phyloP scores from a whole-genome alignment of 768 basidiomycete species.

The Auricularia heimuer region DNA sequence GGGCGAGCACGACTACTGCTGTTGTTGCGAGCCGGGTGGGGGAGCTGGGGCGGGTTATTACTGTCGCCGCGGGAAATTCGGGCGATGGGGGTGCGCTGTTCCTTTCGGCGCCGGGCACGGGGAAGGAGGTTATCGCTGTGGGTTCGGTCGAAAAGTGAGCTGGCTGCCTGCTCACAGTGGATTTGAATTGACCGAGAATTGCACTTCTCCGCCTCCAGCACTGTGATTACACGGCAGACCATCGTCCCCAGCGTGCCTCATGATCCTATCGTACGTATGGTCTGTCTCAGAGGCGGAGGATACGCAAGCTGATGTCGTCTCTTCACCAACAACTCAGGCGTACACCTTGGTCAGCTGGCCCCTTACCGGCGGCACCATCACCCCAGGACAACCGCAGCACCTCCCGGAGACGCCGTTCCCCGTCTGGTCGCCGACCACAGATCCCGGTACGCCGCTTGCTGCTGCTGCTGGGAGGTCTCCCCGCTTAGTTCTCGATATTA shows the following conservation, averaged over 20 bases:
- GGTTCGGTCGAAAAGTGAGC: constrained; percentile 9
- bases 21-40: constrained; percentile 24
- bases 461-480: no score
- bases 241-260: not conserved
- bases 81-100: constrained; percentile 21
- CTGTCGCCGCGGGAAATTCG: constrained; percentile 19
- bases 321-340: not conserved
- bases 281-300: not conserved
- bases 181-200: not conserved
- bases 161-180: not conserved
- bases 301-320: not conserved
- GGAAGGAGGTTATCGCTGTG: constrained; percentile 19
- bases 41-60: constrained; percentile 20
- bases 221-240: not conserved
- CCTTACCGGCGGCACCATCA: no score
- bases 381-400: no score
- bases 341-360: not conserved
- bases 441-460: not conserved
- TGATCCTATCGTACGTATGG: not conserved
- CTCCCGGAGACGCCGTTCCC: no score
- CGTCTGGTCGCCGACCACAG: not conserved
- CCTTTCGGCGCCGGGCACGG: constrained; percentile 20
- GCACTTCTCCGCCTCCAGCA: not conserved
- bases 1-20: constrained; percentile 20
- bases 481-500: constrained; percentile 13